These are phyloP conservation scores for Pyropia yezoensis DNA, from an alignment of 23 red algal species.

Conservation along the genomic window DNA sequence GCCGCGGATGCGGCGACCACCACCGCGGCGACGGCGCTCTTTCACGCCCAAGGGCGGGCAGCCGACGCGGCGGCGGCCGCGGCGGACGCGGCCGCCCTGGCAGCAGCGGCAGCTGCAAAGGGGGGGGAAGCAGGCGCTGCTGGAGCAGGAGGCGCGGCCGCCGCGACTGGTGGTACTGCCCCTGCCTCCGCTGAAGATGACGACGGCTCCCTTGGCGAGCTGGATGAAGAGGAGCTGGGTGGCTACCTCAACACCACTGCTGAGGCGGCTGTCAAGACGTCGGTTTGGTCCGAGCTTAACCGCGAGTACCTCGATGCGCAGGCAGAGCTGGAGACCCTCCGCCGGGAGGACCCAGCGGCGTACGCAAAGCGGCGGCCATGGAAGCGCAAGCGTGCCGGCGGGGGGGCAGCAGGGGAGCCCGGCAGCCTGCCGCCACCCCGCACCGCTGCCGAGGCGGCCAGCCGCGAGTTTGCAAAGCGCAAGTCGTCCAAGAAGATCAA, in stretches of 20 bases:
- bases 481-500: conserved; percentile 77
- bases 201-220: conserved; percentile 39
- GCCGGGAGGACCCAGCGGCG: conserved; percentile 45
- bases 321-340: conserved; percentile 52
- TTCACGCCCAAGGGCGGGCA: conserved; percentile 1
- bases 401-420: conserved; percentile 8
- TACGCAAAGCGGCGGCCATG: conserved; percentile 49
- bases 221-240: conserved; percentile 66
- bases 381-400: conserved; percentile 26
- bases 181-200: conserved; percentile 8
- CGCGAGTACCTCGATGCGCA: conserved; percentile 76
- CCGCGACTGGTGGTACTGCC: neutral
- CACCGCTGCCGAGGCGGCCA: conserved; percentile 28
- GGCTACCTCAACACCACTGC: conserved; percentile 61
- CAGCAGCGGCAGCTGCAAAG: neutral
- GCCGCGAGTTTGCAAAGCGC: conserved; percentile 12
- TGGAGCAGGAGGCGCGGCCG: neutral
- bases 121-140: neutral
- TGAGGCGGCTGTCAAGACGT: conserved; percentile 51
- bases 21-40: conserved; percentile 1
- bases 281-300: conserved; percentile 64
- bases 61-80: neutral
- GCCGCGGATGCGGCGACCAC: no score
- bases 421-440: neutral
- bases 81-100: conserved; percentile 8